A percentile compares a stretch with the other conserved stretches of the same genome.
Conservation (phyloP, 2,329 filamentous ascomycete species). For the Penicillium sp. region DNA sequence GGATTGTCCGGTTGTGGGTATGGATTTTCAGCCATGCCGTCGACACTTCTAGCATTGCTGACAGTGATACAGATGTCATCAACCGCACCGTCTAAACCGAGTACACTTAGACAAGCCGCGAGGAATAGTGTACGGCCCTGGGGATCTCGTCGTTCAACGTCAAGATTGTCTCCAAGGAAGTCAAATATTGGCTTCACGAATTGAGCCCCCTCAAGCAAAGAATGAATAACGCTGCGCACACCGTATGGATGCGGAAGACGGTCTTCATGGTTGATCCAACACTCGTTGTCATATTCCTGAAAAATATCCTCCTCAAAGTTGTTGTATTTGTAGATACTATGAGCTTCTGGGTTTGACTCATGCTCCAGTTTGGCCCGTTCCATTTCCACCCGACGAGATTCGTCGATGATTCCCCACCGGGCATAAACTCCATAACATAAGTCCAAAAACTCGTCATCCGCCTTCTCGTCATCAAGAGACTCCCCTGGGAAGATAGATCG, state of each 20-base stretch:
- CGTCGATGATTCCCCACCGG: neutral
- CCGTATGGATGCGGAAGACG: neutral
- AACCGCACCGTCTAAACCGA: slow-evolving; percentile 3
- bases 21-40: neutral
- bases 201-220: neutral
- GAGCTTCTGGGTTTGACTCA: too few relatives aligned
- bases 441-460: neutral
- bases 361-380: neutral
- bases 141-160: slow-evolving; percentile 9
- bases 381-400: neutral
- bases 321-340: too few relatives aligned
- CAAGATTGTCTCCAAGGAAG: slow-evolving; percentile 1
- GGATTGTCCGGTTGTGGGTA: neutral
- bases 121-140: slow-evolving; percentile 7
- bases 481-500: neutral
- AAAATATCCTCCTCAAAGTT: too few relatives aligned
- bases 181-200: neutral
- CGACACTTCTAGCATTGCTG: too few relatives aligned
- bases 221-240: slow-evolving; percentile 1
- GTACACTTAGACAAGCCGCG: neutral
- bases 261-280: neutral
- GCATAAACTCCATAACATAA: neutral
- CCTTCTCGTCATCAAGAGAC: neutral
- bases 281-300: neutral
- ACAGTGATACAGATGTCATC: neutral